A percentile compares a stretch with the other conserved stretches of the same genome.
Conservation (phyloP, 2,329 filamentous ascomycete species). For the Diplodia seriata region DNA sequence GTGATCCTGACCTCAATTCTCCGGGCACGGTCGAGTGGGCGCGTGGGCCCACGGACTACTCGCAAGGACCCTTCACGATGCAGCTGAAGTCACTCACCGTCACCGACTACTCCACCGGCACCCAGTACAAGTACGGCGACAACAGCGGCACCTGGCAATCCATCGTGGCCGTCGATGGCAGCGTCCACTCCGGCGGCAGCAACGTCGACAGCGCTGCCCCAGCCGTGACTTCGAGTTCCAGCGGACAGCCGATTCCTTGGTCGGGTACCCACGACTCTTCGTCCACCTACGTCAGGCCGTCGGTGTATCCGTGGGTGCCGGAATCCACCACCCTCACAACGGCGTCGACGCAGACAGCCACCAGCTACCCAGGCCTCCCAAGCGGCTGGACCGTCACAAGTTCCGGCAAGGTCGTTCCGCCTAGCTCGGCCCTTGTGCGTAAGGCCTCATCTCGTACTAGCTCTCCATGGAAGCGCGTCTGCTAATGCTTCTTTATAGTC, state of each 20-base stretch:
- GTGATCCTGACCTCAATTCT: conserved; percentile 82
- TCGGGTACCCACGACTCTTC: conserved; percentile 66
- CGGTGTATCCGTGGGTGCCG: conserved; percentile 68
- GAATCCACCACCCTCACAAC: conserved; percentile 60
- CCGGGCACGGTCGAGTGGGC: conserved; percentile 90
- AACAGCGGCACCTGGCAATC: conserved; percentile 79
- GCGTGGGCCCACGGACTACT: conserved; percentile 83
- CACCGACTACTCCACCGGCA: conserved; percentile 92
- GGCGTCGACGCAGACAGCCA: conserved; percentile 53
- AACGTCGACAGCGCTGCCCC: conserved; percentile 62
- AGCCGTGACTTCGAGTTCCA: conserved; percentile 67
- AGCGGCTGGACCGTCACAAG: conserved; percentile 81
- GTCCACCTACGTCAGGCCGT: conserved; percentile 59
- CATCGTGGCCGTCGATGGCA: conserved; percentile 80
- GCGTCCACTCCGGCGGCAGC: conserved; percentile 68
- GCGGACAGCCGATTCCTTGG: conserved; percentile 71
- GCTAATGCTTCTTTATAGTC: conserved; percentile 49
- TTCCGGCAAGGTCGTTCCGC: conserved; percentile 79
- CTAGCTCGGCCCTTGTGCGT: conserved; percentile 71
- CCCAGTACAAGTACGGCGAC: conserved; percentile 81
- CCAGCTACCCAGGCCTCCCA: conserved; percentile 67
- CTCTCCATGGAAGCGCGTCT: not conserved
- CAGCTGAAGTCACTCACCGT: conserved; percentile 76
- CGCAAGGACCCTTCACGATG: conserved; percentile 85
- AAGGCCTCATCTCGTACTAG: conserved; percentile 54